A percentile compares a stretch with the other conserved stretches of the same genome.
Evolutionary conservation across 805 yeast species (phyloP).

Genomic region (Pichia manshurica): DNA sequence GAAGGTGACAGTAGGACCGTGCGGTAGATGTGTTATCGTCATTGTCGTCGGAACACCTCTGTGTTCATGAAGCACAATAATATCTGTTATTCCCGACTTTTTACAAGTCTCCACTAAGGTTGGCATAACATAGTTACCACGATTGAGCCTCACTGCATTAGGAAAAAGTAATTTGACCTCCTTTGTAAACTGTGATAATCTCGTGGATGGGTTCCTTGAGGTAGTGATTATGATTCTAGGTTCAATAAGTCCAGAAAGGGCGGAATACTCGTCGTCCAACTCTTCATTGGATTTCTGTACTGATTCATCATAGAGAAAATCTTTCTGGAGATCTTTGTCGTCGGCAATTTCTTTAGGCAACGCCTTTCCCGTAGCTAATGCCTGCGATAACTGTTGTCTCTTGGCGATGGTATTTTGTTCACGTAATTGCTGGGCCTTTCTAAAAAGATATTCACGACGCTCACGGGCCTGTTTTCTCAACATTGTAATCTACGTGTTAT

Average conservation of each 20-base stretch:
- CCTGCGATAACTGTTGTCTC: conserved; percentile 78
- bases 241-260: conserved; percentile 79
- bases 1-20: conserved; percentile 95
- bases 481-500: conserved; percentile 37
- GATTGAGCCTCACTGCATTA: conserved; percentile 77
- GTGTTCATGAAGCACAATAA: conserved; percentile 87
- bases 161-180: conserved; percentile 89
- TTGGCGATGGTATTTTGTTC: conserved; percentile 83
- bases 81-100: conserved; percentile 70
- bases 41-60: conserved; percentile 96
- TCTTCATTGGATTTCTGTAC: conserved; percentile 35
- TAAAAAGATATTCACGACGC: conserved; percentile 86
- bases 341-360: conserved; percentile 87
- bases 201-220: conserved; percentile 82
- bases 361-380: conserved; percentile 87
- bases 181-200: conserved; percentile 85
- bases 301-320: conserved; percentile 83
- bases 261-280: conserved; percentile 90
- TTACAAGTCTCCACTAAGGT: conserved; percentile 80
- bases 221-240: conserved; percentile 93
- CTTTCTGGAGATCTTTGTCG: conserved; percentile 72
- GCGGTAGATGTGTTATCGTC: conserved; percentile 92
- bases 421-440: conserved; percentile 83
- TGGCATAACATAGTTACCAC: conserved; percentile 89
- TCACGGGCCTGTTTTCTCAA: conserved; percentile 93